Evolutionary conservation across 75 land plant species (phyloP).

Genomic region (Pinus tabuliformis): DNA sequence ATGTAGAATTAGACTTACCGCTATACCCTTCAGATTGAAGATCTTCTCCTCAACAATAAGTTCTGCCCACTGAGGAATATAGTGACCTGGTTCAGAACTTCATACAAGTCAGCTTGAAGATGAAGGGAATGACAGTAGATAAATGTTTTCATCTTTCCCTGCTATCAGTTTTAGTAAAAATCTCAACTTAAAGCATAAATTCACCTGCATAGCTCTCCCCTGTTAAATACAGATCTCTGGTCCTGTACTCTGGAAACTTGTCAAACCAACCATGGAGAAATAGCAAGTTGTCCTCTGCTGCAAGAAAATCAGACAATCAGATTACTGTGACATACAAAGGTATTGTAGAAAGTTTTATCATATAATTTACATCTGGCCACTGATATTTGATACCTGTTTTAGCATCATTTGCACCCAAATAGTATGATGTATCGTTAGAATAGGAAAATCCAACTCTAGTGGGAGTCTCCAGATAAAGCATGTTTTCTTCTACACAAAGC

Average conservation of each 20-base stretch:
- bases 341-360: neutral
- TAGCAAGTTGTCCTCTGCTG: slow-evolving; percentile 78
- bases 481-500: slow-evolving; percentile 54
- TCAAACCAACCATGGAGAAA: slow-evolving; percentile 77
- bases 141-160: neutral
- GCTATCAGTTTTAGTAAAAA: neutral
- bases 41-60: slow-evolving; percentile 54
- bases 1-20: slow-evolving; percentile 42
- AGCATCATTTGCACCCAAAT: slow-evolving; percentile 55
- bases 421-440: slow-evolving; percentile 53
- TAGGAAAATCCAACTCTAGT: slow-evolving; percentile 95
- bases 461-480: slow-evolving; percentile 90
- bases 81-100: slow-evolving; percentile 59
- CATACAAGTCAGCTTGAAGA: no score
- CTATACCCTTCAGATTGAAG: slow-evolving; percentile 74
- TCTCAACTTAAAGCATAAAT: neutral
- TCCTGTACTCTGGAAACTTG: slow-evolving; percentile 71
- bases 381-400: slow-evolving; percentile 51
- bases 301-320: neutral
- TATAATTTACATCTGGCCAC: neutral
- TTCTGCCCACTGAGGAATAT: slow-evolving; percentile 87
- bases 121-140: no score
- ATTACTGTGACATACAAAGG: neutral
- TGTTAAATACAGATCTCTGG: slow-evolving; percentile 66
- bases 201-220: slow-evolving; percentile 99